phyloP scores from a whole-genome alignment of 176 grass and related monocot genomes.

The Phoenix roebelenii region DNA sequence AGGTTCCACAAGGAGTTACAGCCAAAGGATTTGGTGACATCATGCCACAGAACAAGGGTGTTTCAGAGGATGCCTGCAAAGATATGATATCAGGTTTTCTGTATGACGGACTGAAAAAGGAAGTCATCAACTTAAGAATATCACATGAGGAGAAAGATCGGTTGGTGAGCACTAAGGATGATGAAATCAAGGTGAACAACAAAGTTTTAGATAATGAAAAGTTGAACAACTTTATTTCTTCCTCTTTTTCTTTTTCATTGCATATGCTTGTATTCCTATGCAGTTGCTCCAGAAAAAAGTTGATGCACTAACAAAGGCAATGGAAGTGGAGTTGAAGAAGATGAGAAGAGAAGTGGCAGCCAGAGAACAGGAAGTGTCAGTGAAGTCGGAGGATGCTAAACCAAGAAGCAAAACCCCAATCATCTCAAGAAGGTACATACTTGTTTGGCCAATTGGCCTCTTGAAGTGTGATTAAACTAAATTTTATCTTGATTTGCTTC shows the following conservation, averaged over 20 bases:
- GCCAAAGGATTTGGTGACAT: not conserved
- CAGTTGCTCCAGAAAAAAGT: slow-evolving; percentile 18
- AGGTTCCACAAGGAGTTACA: too few relatives aligned
- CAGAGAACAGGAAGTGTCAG: slow-evolving; percentile 5
- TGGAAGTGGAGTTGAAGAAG: slow-evolving; percentile 8
- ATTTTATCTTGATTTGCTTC: too few relatives aligned
- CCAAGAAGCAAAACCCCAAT: not conserved
- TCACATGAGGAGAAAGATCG: slow-evolving; percentile 14
- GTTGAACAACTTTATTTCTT: not conserved
- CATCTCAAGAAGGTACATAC: too few relatives aligned
- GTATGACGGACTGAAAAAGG: slow-evolving; percentile 18
- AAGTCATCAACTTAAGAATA: slow-evolving; percentile 20
- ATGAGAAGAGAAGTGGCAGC: slow-evolving; percentile 13
- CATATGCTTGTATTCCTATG: not conserved
- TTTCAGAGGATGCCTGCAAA: not conserved
- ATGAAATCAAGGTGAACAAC: slow-evolving; percentile 23
- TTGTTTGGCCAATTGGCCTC: too few relatives aligned
- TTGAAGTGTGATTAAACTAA: too few relatives aligned
- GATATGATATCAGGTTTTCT: slow-evolving; percentile 20
- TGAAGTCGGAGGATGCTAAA: slow-evolving; percentile 1
- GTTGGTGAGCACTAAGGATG: slow-evolving; percentile 8
- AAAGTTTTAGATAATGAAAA: not conserved
- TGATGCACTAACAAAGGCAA: slow-evolving; percentile 1
- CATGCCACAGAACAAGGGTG: not conserved
- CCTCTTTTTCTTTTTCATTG: too few relatives aligned